phyloP scores from a whole-genome alignment of 2,329 filamentous ascomycete genomes.

The Arthrobotrys iridis region DNA sequence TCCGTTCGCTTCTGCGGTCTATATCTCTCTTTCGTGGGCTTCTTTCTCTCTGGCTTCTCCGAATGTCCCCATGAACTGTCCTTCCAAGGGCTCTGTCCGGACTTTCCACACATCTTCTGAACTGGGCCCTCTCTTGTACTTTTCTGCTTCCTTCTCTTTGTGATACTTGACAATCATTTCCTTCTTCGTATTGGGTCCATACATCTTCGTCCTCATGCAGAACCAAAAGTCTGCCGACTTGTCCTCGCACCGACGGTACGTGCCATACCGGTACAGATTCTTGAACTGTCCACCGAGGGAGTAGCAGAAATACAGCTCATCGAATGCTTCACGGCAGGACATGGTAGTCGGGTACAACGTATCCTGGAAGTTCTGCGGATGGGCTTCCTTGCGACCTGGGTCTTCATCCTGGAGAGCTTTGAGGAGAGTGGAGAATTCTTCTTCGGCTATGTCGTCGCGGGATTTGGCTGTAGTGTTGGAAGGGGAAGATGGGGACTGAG shows the following conservation, averaged over 20 bases:
- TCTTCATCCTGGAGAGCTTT: constrained; percentile 46
- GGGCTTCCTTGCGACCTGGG: background rate
- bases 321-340: constrained; percentile 90
- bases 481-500: background rate
- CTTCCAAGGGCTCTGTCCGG: constrained; percentile 71
- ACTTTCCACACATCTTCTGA: constrained; percentile 92
- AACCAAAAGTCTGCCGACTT: constrained; percentile 97
- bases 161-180: constrained; percentile 60
- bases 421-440: constrained; percentile 56
- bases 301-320: constrained; percentile 93
- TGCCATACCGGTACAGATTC: constrained; percentile 82
- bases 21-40: constrained; percentile 28
- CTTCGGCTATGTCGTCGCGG: constrained; percentile 57
- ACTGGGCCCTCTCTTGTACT: constrained; percentile 73
- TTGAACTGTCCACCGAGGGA: constrained; percentile 85
- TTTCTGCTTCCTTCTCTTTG: constrained; percentile 68
- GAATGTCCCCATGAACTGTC: constrained; percentile 57
- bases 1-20: background rate
- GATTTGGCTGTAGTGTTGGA: constrained; percentile 12
- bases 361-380: constrained; percentile 67
- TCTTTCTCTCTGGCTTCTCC: constrained; percentile 1
- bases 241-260: constrained; percentile 78
- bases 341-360: constrained; percentile 81
- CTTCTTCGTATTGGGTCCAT: constrained; percentile 60
- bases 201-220: constrained; percentile 85